Evolutionary conservation across 306 rosid species (phyloP).

Genomic region (Cicer judaicum): DNA sequence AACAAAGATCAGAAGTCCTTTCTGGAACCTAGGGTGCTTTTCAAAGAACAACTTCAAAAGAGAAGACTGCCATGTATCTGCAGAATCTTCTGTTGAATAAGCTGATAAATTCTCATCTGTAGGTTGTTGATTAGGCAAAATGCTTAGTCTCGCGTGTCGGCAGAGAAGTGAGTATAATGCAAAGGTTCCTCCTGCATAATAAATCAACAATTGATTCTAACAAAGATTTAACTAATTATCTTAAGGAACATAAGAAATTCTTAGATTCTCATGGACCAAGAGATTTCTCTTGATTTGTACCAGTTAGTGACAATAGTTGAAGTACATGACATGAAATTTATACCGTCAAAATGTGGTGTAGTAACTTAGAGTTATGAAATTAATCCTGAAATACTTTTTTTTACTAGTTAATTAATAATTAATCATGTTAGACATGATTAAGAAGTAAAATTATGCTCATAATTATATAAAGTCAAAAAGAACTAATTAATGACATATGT

Average conservation of each 20-base stretch:
- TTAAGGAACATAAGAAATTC: background rate
- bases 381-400: slow-evolving; percentile 6
- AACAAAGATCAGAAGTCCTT: slow-evolving; percentile 66
- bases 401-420: background rate
- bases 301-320: background rate
- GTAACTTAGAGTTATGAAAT: background rate
- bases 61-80: slow-evolving; percentile 43
- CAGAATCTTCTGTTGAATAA: slow-evolving; percentile 45
- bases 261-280: slow-evolving; percentile 13
- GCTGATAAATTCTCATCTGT: slow-evolving; percentile 54
- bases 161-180: slow-evolving; percentile 84
- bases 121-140: slow-evolving; percentile 74
- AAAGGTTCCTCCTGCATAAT: slow-evolving; percentile 81
- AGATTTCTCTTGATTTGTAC: background rate
- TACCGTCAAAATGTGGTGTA: background rate
- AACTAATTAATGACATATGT: background rate
- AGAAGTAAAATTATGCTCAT: slow-evolving; percentile 9
- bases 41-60: slow-evolving; percentile 54
- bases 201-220: slow-evolving; percentile 38
- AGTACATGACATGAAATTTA: slow-evolving; percentile 4
- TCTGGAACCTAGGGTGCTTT: slow-evolving; percentile 60
- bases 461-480: slow-evolving; percentile 2
- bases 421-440: slow-evolving; percentile 16
- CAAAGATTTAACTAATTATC: slow-evolving; percentile 37
- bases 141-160: slow-evolving; percentile 67